These are phyloP conservation scores for Nakazawaea ernobii DNA, from an alignment of 805 yeast genomes.

Conservation along the genomic window DNA sequence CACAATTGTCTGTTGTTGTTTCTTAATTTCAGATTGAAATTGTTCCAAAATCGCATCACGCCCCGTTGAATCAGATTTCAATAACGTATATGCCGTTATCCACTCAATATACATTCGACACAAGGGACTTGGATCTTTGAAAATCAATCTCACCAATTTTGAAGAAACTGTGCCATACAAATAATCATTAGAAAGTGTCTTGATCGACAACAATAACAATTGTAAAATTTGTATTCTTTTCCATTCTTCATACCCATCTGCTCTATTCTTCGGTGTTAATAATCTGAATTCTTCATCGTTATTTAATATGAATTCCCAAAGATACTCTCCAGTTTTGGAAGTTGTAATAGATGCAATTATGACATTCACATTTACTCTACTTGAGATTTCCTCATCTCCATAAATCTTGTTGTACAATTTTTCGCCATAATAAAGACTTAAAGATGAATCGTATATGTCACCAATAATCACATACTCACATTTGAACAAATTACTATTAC, in stretches of 20 bases:
- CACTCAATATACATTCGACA: conserved; percentile 77
- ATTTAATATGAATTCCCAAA: conserved; percentile 32
- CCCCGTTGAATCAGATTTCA: conserved; percentile 22
- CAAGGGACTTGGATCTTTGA: conserved; percentile 71
- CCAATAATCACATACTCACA: conserved; percentile 58
- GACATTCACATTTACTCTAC: conserved; percentile 44
- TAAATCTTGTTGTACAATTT: conserved; percentile 42
- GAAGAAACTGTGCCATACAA: conserved; percentile 22
- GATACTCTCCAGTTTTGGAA: conserved; percentile 21
- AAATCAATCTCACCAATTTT: conserved; percentile 30
- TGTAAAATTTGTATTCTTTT: conserved; percentile 53
- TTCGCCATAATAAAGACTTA: conserved; percentile 28
- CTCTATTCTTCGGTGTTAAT: conserved; percentile 43
- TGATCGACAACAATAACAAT: conserved; percentile 41
- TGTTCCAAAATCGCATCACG: conserved; percentile 15
- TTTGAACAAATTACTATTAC: conserved; percentile 47
- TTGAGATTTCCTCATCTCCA: conserved; percentile 52
- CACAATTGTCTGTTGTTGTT: conserved; percentile 43
- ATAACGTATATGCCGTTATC: conserved; percentile 49
- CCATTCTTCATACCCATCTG: conserved; percentile 68
- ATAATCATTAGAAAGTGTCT: conserved; percentile 21
- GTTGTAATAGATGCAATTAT: conserved; percentile 33
- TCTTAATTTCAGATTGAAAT: conserved; percentile 26
- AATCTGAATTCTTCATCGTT: conserved; percentile 35
- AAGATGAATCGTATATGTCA: conserved; percentile 38